A percentile compares a stretch with the other conserved stretches of the same genome.
These are phyloP conservation scores for Beta macrorhiza DNA, from an alignment of 179 eudicot species.

Conservation along the genomic window DNA sequence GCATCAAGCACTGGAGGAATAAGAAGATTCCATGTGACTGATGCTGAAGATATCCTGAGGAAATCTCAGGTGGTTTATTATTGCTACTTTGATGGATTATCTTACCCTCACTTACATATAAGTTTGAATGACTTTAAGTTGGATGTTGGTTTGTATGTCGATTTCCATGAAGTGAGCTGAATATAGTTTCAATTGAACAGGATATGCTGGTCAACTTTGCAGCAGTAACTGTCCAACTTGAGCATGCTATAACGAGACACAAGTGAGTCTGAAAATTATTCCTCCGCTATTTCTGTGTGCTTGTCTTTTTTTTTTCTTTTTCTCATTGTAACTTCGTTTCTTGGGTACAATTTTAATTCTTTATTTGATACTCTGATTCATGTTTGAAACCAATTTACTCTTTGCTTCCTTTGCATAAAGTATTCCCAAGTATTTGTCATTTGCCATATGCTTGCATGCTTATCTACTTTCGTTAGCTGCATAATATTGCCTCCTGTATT, in stretches of 20 bases:
- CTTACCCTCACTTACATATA: no score
- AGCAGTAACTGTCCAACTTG: conserved; percentile 45
- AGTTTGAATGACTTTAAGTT: background rate
- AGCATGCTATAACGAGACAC: conserved; percentile 58
- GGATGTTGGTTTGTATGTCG: conserved; percentile 7
- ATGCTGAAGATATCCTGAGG: conserved; percentile 57
- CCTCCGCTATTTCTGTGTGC: no score
- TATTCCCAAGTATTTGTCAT: background rate
- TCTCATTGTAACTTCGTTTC: background rate
- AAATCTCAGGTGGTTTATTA: conserved; percentile 55
- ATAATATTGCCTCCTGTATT: background rate
- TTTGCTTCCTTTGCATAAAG: background rate
- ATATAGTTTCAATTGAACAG: conserved; percentile 41
- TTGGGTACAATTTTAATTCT: background rate
- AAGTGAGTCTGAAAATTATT: conserved; percentile 49
- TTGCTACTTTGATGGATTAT: conserved; percentile 9
- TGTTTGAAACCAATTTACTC: background rate
- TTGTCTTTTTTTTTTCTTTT: background rate
- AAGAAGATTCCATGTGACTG: conserved; percentile 45
- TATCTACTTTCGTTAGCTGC: background rate
- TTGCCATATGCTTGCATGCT: background rate
- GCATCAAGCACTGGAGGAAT: conserved; percentile 38
- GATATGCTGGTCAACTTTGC: conserved; percentile 51
- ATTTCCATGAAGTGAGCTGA: conserved; percentile 13
- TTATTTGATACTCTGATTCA: background rate